Base-by-base conservation (phyloP, 768 basidiomycete genomes). In the Tylopilus subfusipes region DNA sequence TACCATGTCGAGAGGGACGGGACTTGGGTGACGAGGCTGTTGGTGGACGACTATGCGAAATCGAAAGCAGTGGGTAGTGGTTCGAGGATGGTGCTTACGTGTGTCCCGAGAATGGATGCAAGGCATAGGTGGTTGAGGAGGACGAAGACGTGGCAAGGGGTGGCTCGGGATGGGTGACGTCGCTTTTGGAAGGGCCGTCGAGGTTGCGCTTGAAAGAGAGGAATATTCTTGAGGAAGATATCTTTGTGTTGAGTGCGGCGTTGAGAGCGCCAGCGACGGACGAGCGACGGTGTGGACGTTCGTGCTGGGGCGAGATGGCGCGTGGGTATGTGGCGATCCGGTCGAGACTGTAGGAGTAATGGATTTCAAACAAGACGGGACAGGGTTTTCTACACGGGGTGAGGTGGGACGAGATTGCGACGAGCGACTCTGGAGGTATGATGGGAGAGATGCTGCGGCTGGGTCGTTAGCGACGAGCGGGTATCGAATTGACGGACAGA, bases 371-470 rank as follows among this genome's bases (percentile, higher is more conserved):
- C 50, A 78, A 56, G 60, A 72, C 60, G 1, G 71, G 65, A 34
- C 45, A 65, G 1, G 65, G 57, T 10, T 48, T 24, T 47, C 47
- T 57, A 16, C 53, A 66, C 0, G 50, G 60, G 4, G 56, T 56
- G 7, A 73, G 63, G 51, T 75, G 72, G 0, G 74, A 67, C 1
- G 77, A 72, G 18, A 84, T 69, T 33, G 75, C 56, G 10, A 74
- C 56, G 18, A 83, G 61, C 7, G 78, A 68, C 49, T 83, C 79
- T 8, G 73, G 69, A 2, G 84, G 82, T 63, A 85, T 73, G 43
- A 85, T 75, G n/a, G 75, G 71, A 0, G 84, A 84, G 38, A 84
- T 76, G 56, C 81, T 82, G 61, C 33, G 24, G 43, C 38, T 30
- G 19, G 16, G 33, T 13, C 34, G 54, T 58, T 0, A 62, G 59